phyloP scores from a whole-genome alignment of 345 rosid species.

The Nasturtium officinale region DNA sequence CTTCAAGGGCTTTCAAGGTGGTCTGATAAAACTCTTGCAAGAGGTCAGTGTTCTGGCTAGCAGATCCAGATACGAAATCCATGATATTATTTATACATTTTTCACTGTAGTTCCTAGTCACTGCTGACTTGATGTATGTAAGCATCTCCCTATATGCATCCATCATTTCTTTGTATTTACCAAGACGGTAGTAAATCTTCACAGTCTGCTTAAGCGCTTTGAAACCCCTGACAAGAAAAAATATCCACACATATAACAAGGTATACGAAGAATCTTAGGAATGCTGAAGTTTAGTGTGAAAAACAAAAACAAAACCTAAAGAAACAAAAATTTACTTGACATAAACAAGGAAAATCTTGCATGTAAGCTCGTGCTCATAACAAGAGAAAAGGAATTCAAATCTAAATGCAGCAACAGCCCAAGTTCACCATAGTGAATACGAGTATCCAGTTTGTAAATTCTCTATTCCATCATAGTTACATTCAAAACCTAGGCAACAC shows the following conservation, averaged over 20 bases:
- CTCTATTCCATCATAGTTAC: neutral
- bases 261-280: neutral
- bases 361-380: neutral
- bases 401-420: too few species aligned
- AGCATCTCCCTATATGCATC: conserved; percentile 93
- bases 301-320: conserved; percentile 2
- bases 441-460: too few species aligned
- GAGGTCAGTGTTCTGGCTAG: conserved; percentile 90
- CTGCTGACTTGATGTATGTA: conserved; percentile 95
- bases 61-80: conserved; percentile 99
- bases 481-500: neutral
- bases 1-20: conserved; percentile 95
- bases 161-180: conserved; percentile 92
- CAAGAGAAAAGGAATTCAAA: neutral
- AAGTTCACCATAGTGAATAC: too few species aligned
- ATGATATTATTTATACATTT: conserved; percentile 97
- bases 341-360: neutral
- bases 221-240: conserved; percentile 73
- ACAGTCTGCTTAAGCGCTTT: conserved; percentile 98
- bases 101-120: conserved; percentile 95
- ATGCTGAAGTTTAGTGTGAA: neutral
- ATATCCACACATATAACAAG: neutral
- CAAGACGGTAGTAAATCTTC: conserved; percentile 91
- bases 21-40: conserved; percentile 94
- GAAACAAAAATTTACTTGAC: neutral